Evolutionary conservation across 2,329 filamentous ascomycete genomes (phyloP).

Genomic region (Metarhizium robertsii): DNA sequence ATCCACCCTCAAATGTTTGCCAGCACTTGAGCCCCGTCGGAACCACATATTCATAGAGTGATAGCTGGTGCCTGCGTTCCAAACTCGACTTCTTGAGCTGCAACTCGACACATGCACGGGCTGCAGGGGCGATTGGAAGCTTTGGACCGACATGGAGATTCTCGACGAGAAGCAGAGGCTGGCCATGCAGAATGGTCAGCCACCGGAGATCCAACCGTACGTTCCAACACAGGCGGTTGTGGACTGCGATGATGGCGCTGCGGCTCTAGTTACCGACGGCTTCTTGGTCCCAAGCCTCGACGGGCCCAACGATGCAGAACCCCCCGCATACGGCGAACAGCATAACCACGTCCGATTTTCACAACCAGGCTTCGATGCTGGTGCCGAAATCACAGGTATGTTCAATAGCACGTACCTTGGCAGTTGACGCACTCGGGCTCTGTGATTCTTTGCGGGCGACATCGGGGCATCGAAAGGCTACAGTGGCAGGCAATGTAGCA

Average conservation of each 20-base stretch:
- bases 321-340: conserved; percentile 50
- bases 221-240: not conserved
- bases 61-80: too few relatives aligned
- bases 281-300: conserved; percentile 32
- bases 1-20: too few relatives aligned
- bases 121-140: not conserved
- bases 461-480: too few relatives aligned
- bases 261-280: conserved; percentile 27
- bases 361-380: conserved; percentile 54
- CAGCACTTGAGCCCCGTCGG: too few relatives aligned
- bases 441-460: too few relatives aligned
- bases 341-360: conserved; percentile 49
- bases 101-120: not conserved
- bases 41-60: too few relatives aligned
- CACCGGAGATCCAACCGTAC: conserved; percentile 1
- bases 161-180: conserved; percentile 18
- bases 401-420: not conserved
- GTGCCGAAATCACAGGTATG: conserved; percentile 47
- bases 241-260: conserved; percentile 13
- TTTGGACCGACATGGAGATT: conserved; percentile 14
- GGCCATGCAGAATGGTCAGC: conserved; percentile 6
- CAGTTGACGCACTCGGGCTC: not conserved
- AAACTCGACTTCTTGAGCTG: not conserved
- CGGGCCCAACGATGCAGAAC: conserved; percentile 25
- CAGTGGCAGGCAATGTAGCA: not conserved